Base-by-base conservation (phyloP, 306 rosid genomes). In the Rosa persica region DNA sequence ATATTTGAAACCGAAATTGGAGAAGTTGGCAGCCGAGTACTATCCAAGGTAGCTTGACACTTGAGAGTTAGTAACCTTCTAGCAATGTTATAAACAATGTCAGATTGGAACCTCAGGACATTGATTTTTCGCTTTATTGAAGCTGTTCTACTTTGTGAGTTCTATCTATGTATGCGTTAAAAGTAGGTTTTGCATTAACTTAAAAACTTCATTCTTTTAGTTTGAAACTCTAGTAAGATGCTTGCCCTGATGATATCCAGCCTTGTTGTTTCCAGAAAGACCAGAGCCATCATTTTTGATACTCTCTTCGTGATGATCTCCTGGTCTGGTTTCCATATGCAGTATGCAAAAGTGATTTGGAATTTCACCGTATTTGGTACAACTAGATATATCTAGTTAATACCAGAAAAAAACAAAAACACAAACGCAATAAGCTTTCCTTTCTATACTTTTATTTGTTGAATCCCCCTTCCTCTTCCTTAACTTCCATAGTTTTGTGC, bases 1-100 rank as follows among this genome's bases (percentile, higher is more conserved):
- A 77, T 90, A 92, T 87, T 83, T 94, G 82, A 91, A 90, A 72
- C 98, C 98, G 9, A 88, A 90, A 78, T 78, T 94, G 89, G 96
- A 90, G 86, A 93, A 89, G 85, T 74, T 90, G 89, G 93, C 96
- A 20, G 93, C 90, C 20, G 93, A 89, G 17, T 90, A 84, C 74
- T 76, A 82, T 86, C 91, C 93, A 55, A 89, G 98, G 92, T 88
- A 77, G 87, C 57, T 65, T 71, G n/a, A 43, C 61, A n/a, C 13
- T 57, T 9, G 22, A 16, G 23, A 15, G 36, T 77, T 69, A 54
- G 8, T 43, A 12, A 22, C 1, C 39, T 20, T 12, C 15, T 13
- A 13, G 11, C 12, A 72, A 10, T 73, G 13, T 30, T 49, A 72
- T 20, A 38, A 15, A 52, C 65, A 51, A 7, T 73, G 20, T 39